A percentile compares a stretch with the other conserved stretches of the same genome.
Conservation (phyloP, 1,284 basidiomycete species). For the Tilletia indica region DNA sequence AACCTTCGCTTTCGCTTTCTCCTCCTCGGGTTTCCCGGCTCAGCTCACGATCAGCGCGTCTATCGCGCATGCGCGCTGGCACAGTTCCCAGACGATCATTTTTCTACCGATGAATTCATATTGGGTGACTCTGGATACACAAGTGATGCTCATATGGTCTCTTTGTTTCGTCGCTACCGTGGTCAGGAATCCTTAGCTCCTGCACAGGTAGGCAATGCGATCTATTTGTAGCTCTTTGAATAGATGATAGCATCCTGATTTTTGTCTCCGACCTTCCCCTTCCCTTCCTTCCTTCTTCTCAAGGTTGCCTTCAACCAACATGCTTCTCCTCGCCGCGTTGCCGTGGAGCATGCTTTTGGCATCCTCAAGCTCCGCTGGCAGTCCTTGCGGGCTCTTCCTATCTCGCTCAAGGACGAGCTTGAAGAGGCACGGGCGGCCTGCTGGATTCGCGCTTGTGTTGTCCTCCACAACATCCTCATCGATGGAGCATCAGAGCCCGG, state of each 20-base stretch:
- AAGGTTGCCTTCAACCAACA: constrained; percentile 11
- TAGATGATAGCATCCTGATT: background rate
- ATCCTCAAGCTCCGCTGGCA: constrained; percentile 3
- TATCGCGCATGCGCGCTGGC: background rate
- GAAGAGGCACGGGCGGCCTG: background rate
- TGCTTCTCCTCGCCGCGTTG: constrained; percentile 5
- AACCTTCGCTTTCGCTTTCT: background rate
- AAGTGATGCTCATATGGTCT: background rate
- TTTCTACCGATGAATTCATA: background rate
- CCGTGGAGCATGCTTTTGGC: constrained; percentile 11
- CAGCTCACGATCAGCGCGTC: constrained; percentile 5
- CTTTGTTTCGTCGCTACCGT: background rate
- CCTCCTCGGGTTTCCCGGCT: background rate
- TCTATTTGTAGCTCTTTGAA: background rate
- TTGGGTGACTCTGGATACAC: constrained; percentile 8
- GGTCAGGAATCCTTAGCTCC: background rate
- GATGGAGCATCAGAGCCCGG: background rate
- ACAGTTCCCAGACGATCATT: background rate
- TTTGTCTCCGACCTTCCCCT: background rate
- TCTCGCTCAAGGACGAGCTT: background rate
- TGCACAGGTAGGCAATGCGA: background rate
- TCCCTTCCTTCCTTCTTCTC: too few species aligned
- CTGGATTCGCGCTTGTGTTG: constrained; percentile 8
- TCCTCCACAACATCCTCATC: constrained; percentile 1
- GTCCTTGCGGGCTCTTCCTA: background rate